Conservation (phyloP, 306 rosid species). For the Vigna radiata region DNA sequence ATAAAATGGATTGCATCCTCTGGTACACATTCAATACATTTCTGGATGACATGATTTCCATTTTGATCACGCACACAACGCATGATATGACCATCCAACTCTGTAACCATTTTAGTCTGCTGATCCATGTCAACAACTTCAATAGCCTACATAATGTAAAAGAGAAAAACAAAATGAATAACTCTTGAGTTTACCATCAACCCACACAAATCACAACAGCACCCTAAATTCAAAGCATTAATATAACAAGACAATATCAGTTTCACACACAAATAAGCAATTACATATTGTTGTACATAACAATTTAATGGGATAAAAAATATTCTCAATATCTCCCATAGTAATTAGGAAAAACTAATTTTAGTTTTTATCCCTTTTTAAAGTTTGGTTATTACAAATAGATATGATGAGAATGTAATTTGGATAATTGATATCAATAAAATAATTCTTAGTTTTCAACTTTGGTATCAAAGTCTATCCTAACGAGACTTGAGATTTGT, state of each 20-base stretch:
- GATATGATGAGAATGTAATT: no score
- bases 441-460: no score
- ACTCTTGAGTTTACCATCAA: conserved; percentile 7
- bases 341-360: no score
- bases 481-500: no score
- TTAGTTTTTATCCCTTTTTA: no score
- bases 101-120: conserved; percentile 87
- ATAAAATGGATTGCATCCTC: conserved; percentile 81
- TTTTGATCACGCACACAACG: conserved; percentile 98
- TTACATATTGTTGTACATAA: background rate
- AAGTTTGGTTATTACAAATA: no score
- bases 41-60: conserved; percentile 96
- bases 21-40: conserved; percentile 97
- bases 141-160: conserved; percentile 66
- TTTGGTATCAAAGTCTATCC: no score
- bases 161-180: conserved; percentile 12
- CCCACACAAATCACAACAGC: conserved; percentile 4
- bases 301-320: no score
- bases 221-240: conserved; percentile 28
- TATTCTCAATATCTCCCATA: no score
- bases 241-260: conserved; percentile 16
- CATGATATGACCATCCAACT: conserved; percentile 89
- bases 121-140: conserved; percentile 95
- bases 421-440: no score
- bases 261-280: background rate